Evolutionary conservation across 2,329 filamentous ascomycete genomes (phyloP), one percentile per base, ranked within the genome.

Genomic region (Alternaria brassicae): DNA sequence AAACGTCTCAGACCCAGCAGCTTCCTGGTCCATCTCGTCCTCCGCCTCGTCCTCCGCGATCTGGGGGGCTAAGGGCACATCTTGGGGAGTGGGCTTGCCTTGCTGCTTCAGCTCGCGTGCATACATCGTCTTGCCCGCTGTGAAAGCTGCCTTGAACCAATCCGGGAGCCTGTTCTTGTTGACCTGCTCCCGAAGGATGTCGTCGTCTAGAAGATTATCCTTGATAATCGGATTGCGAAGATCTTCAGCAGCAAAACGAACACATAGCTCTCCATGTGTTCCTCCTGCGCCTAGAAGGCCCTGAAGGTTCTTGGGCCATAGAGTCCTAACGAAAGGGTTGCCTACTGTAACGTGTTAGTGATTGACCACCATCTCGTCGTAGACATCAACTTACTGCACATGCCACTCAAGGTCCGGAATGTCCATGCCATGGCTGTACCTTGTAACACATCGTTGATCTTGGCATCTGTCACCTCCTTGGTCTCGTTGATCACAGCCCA

Each of bases 401-500:
- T 83, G 63, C 85, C 83, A 65, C 89, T 83, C 67, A 91, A 86
- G 48, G 86, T 83, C 60, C 83, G 84, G 53, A 92, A 81, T 45
- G 91, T 89, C 66, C 81, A 82, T 72, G 88, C 93, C 5, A 92
- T 81, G 27, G 88, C 83, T 4, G 92, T 96, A 21, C 69, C 55
- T 13, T 69, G 64, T 13, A 96, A 78, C 17, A 86, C 81, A 27
- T 85, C 82, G 53, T 88, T 82, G 27, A 92, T 85, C 62, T 91
- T 85, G 3, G 81, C 79, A 70, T 96, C 93, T 56, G 88, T 87
- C 73, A 91, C 90, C 59, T 89, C 83, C 47, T 89, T 87, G 0
- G 91, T 94, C 66, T 91, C 88, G 72, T 95, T 94, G 72, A 96
- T 85, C 58, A 81, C 83, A 25, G 85, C 81, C 95, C 95, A 99